Percentiles rank a stretch among this genome's conserved stretches.
phyloP scores from a whole-genome alignment of 2,329 filamentous ascomycete genomes.

The Bertia moriformis region DNA sequence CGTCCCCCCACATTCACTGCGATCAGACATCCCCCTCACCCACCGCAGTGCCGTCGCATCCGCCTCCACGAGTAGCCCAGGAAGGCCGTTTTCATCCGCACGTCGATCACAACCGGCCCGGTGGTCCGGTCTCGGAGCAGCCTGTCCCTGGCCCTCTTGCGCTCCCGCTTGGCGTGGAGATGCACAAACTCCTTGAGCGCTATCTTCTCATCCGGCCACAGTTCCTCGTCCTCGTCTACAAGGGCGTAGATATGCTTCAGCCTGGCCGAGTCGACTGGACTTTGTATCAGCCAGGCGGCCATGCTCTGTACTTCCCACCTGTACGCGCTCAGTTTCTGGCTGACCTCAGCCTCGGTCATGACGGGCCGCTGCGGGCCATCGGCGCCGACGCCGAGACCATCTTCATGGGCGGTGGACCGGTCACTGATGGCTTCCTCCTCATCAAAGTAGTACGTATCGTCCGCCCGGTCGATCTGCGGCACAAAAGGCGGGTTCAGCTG shows the following conservation, averaged over 20 bases:
- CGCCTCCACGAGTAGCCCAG: constrained; percentile 76
- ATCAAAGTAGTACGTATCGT: constrained; percentile 72
- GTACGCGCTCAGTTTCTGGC: no score
- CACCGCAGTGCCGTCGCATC: constrained; percentile 2
- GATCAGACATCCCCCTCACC: no score
- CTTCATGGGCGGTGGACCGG: no score
- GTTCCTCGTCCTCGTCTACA: no score
- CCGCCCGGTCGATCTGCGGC: constrained; percentile 51
- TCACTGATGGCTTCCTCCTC: constrained; percentile 60
- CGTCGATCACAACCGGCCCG: constrained; percentile 55
- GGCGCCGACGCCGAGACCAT: no score
- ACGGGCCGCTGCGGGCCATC: not conserved
- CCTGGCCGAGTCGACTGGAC: constrained; percentile 7
- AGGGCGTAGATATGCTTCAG: no score
- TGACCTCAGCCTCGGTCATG: not conserved
- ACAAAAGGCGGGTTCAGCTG: constrained; percentile 62
- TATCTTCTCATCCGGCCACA: no score
- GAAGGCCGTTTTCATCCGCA: constrained; percentile 73
- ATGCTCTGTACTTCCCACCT: no score
- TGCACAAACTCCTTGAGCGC: no score
- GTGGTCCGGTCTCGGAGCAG: constrained; percentile 61
- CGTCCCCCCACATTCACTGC: no score
- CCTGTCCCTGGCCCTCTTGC: constrained; percentile 73
- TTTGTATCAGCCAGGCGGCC: no score
- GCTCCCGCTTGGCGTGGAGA: constrained; percentile 32